Evolutionary conservation across 225 moss, liverwort and hornwort genomes (phyloP).

Genomic region (Sphagnum tenellum): DNA sequence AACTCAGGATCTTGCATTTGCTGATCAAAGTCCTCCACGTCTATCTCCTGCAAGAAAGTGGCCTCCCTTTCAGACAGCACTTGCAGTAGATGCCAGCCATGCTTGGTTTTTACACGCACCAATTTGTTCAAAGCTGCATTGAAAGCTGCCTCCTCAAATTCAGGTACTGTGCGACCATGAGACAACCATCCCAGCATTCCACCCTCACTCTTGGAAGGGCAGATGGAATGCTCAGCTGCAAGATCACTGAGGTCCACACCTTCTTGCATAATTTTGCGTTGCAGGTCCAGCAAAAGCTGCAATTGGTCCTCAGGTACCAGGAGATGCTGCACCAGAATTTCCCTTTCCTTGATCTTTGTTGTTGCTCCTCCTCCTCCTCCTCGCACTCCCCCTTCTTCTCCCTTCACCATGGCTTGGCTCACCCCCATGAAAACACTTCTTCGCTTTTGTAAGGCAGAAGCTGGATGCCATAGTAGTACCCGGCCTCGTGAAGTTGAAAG

Average conservation of each 20-base stretch:
- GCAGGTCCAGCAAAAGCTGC: slow-evolving; percentile 71
- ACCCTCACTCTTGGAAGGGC: slow-evolving; percentile 75
- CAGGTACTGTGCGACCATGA: slow-evolving; percentile 81
- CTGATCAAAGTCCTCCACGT: slow-evolving; percentile 56
- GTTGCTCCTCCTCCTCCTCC: slow-evolving; percentile 3
- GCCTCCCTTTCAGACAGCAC: slow-evolving; percentile 76
- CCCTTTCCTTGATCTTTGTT: slow-evolving; percentile 53
- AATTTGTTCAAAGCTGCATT: slow-evolving; percentile 79
- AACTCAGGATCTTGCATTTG: slow-evolving; percentile 72
- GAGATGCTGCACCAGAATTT: slow-evolving; percentile 90
- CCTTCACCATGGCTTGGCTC: slow-evolving; percentile 29
- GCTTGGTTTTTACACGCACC: slow-evolving; percentile 87
- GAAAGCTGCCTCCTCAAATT: slow-evolving; percentile 88
- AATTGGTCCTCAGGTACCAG: slow-evolving; percentile 72
- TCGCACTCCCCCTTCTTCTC: slow-evolving; percentile 11
- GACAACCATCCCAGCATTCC: slow-evolving; percentile 93
- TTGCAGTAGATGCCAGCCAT: slow-evolving; percentile 93
- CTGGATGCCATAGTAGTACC: no score
- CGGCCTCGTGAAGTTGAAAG: neutral
- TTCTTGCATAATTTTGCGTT: slow-evolving; percentile 58
- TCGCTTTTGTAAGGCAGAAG: neutral
- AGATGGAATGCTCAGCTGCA: slow-evolving; percentile 72
- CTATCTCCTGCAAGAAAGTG: slow-evolving; percentile 62
- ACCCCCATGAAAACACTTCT: slow-evolving; percentile 8
- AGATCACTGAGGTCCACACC: slow-evolving; percentile 89